Percentiles rank a stretch among this genome's conserved stretches.
These are phyloP conservation scores for Colletotrichum sp. DNA, from an alignment of 2,329 filamentous ascomycete species.

Conservation along the genomic window DNA sequence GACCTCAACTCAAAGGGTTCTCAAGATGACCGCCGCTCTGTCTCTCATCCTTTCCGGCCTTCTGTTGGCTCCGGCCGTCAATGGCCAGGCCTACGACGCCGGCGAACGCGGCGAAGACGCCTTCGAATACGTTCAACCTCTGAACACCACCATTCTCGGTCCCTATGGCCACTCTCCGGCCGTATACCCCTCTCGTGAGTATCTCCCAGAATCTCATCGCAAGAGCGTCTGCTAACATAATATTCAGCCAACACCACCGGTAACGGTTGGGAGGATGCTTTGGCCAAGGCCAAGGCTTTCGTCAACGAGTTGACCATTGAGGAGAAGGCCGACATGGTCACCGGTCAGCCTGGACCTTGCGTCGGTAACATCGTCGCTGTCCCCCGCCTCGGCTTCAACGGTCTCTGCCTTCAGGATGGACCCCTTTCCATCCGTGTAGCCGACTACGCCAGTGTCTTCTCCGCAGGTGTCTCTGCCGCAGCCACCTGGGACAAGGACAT, in stretches of 20 bases:
- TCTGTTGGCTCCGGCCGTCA: slow-evolving; percentile 30
- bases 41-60: slow-evolving; percentile 44
- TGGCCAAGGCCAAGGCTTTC: slow-evolving; percentile 39
- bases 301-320: slow-evolving; percentile 31
- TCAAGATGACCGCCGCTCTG: slow-evolving; percentile 39
- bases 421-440: slow-evolving; percentile 38
- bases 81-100: slow-evolving; percentile 30
- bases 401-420: slow-evolving; percentile 45
- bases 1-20: not conserved
- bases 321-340: slow-evolving; percentile 37
- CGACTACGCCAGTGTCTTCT: slow-evolving; percentile 51
- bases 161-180: slow-evolving; percentile 43
- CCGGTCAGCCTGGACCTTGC: slow-evolving; percentile 36
- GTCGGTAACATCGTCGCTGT: slow-evolving; percentile 42
- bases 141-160: slow-evolving; percentile 44
- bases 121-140: slow-evolving; percentile 44
- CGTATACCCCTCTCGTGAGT: slow-evolving; percentile 42
- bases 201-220: not conserved
- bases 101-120: slow-evolving; percentile 28
- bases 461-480: slow-evolving; percentile 66
- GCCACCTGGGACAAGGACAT: slow-evolving; percentile 74
- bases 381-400: slow-evolving; percentile 44
- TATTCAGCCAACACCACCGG: slow-evolving; percentile 40
- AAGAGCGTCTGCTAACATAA: not conserved
- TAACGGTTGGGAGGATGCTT: slow-evolving; percentile 37